These are phyloP conservation scores for Micractinium sp. DNA, from an alignment of 139 green algal species.

Conservation along the genomic window DNA sequence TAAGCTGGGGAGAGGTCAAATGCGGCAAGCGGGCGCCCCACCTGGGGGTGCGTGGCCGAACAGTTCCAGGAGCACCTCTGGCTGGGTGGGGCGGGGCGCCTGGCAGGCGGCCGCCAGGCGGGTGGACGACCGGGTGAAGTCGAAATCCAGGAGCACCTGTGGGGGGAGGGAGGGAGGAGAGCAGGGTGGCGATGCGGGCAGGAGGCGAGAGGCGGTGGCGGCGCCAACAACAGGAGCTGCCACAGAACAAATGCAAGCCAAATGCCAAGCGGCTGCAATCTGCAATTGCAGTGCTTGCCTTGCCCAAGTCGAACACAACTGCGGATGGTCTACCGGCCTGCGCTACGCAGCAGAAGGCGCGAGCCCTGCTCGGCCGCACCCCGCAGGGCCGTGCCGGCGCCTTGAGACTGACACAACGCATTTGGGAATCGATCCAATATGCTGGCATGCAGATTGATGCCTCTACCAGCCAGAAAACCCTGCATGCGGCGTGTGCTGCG, in stretches of 20 bases:
- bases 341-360: too few species aligned
- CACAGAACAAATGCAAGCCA: background rate
- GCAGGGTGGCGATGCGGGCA: background rate
- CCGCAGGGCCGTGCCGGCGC: too few species aligned
- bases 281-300: background rate
- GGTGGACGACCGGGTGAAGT: background rate
- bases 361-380: too few species aligned
- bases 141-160: conserved; percentile 25
- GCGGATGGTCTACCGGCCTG: background rate
- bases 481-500: too few species aligned
- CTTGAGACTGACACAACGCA: too few species aligned
- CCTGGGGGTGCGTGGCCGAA: conserved; percentile 2
- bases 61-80: conserved; percentile 14
- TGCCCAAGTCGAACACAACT: conserved; percentile 20
- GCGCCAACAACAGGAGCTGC: background rate
- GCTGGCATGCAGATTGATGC: too few species aligned
- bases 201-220: background rate
- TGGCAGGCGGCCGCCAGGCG: background rate
- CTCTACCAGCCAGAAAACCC: too few species aligned
- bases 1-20: too few species aligned
- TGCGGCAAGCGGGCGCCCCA: too few species aligned
- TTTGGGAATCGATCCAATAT: too few species aligned
- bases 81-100: background rate
- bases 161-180: background rate
- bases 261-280: background rate